These are phyloP conservation scores for Beauveria sp. DNA, from an alignment of 2,329 filamentous ascomycete species.

Conservation along the genomic window DNA sequence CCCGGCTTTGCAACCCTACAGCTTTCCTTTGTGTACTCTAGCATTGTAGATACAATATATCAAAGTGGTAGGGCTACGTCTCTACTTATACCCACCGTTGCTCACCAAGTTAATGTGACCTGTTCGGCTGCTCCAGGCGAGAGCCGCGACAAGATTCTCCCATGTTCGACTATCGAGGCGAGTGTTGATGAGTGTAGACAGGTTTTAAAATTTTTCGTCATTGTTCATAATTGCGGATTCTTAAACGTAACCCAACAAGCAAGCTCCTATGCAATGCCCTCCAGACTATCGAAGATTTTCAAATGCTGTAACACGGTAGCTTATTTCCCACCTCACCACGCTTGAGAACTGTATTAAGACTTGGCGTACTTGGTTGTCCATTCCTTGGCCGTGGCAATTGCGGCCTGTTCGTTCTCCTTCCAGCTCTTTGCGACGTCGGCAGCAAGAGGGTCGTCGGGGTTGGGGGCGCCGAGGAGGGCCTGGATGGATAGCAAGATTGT, in stretches of 20 bases:
- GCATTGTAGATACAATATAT: conserved; percentile 59
- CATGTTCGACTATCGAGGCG: too few relatives aligned
- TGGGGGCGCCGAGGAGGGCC: conserved; percentile 88
- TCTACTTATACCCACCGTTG: conserved; percentile 23
- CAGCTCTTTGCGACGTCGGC: conserved; percentile 96
- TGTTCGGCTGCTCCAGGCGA: neutral
- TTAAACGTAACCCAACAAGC: neutral
- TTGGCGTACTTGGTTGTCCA: conserved; percentile 83
- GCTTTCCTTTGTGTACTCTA: conserved; percentile 57
- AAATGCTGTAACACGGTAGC: neutral
- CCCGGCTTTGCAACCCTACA: conserved; percentile 23
- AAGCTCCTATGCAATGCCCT: conserved; percentile 7
- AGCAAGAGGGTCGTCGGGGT: conserved; percentile 96
- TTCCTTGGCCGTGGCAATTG: conserved; percentile 84
- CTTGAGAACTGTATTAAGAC: conserved; percentile 24
- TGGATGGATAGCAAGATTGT: conserved; percentile 99
- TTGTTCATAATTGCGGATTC: neutral
- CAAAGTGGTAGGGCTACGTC: conserved; percentile 23
- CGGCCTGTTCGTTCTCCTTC: conserved; percentile 92
- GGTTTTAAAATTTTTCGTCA: neutral
- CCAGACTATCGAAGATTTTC: neutral
- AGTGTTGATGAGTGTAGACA: neutral
- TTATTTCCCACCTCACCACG: neutral
- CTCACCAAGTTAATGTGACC: neutral
- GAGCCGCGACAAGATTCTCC: neutral